Evolutionary conservation across 371 early-diverging fungal species (phyloP).

Genomic region (Neoconidiobolus thromboides): DNA sequence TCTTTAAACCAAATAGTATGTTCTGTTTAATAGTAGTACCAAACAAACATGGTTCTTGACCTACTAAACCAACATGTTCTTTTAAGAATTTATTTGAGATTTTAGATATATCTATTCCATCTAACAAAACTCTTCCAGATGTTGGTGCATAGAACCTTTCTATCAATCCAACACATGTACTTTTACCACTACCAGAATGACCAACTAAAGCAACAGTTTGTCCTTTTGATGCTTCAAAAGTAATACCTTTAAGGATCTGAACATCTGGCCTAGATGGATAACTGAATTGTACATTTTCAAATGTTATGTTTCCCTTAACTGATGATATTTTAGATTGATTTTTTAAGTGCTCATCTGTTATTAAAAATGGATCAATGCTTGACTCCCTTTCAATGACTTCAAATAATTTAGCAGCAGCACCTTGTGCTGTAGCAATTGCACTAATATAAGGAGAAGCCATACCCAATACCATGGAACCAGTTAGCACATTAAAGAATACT

Average conservation of each 20-base stretch:
- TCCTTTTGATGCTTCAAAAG: conserved; percentile 25
- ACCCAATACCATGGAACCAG: conserved; percentile 23
- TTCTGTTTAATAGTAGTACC: conserved; percentile 62
- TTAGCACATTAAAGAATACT: conserved; percentile 44
- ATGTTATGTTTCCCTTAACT: conserved; percentile 31
- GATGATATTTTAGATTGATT: conserved; percentile 25
- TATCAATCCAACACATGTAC: conserved; percentile 65
- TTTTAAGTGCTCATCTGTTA: conserved; percentile 22
- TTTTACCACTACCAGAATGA: conserved; percentile 70
- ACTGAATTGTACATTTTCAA: conserved; percentile 42
- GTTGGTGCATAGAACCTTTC: conserved; percentile 63
- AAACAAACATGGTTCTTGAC: conserved; percentile 71
- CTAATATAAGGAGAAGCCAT: conserved; percentile 30
- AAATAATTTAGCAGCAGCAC: conserved; percentile 42
- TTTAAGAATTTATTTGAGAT: conserved; percentile 29
- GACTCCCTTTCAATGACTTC: conserved; percentile 50
- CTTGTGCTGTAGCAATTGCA: conserved; percentile 32
- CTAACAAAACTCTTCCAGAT: conserved; percentile 17
- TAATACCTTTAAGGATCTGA: conserved; percentile 25
- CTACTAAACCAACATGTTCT: conserved; percentile 41
- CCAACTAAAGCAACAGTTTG: conserved; percentile 54
- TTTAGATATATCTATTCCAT: conserved; percentile 30
- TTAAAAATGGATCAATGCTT: conserved; percentile 36
- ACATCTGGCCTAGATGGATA: conserved; percentile 48
- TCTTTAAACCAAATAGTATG: conserved; percentile 33